Conservation (phyloP, 2,329 filamentous ascomycete species). For the Rugonectria rugulosa region DNA sequence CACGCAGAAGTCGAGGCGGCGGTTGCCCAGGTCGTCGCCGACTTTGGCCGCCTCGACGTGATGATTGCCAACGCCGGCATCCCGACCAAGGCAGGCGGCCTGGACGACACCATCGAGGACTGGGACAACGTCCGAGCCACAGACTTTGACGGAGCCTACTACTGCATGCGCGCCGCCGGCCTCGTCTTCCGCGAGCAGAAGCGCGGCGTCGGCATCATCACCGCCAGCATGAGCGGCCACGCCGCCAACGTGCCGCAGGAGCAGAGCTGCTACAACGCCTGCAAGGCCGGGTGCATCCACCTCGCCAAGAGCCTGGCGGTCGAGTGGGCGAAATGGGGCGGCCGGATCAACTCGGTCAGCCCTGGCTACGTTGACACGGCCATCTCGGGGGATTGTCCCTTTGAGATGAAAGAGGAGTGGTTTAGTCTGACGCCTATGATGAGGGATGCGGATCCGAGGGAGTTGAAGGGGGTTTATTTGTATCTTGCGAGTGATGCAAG, state of each 20-base stretch:
- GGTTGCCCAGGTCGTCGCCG: slow-evolving; percentile 38
- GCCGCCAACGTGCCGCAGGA: slow-evolving; percentile 49
- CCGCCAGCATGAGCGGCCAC: slow-evolving; percentile 45
- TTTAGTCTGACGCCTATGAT: slow-evolving; percentile 41
- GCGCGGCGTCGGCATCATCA: slow-evolving; percentile 46
- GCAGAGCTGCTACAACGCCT: slow-evolving; percentile 53
- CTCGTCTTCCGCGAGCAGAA: slow-evolving; percentile 44
- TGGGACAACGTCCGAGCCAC: slow-evolving; percentile 41
- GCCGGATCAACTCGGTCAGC: slow-evolving; percentile 50
- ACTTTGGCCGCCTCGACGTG: slow-evolving; percentile 46
- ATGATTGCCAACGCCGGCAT: slow-evolving; percentile 47
- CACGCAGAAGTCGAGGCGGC: slow-evolving; percentile 38
- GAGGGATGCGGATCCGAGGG: slow-evolving; percentile 40
- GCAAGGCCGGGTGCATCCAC: slow-evolving; percentile 53
- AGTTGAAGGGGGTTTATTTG: slow-evolving; percentile 43
- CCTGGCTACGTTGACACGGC: slow-evolving; percentile 49
- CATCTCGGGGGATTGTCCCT: slow-evolving; percentile 43
- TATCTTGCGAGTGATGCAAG: slow-evolving; percentile 36
- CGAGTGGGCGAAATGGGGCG: slow-evolving; percentile 53
- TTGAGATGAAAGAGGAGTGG: slow-evolving; percentile 47
- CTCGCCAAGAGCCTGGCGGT: slow-evolving; percentile 51
- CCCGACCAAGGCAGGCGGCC: slow-evolving; percentile 41
- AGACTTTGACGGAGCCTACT: slow-evolving; percentile 45
- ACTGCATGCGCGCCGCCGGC: slow-evolving; percentile 44
- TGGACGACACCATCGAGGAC: slow-evolving; percentile 41